Evolutionary conservation across 179 eudicot genomes (phyloP).

Genomic region (Camellia oleifera): DNA sequence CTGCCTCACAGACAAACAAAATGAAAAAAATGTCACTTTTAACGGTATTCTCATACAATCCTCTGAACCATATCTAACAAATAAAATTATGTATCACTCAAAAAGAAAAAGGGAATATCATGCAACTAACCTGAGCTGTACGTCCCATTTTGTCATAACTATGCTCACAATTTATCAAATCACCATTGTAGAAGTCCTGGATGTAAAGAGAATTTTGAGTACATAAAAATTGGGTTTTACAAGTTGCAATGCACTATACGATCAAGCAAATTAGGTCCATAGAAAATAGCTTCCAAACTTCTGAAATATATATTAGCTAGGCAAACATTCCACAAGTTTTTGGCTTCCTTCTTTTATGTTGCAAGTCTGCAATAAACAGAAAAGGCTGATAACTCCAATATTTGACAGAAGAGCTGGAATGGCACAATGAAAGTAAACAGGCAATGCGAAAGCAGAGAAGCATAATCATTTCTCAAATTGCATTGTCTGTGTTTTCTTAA

Average conservation of each 20-base stretch:
- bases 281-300: too few relatives aligned
- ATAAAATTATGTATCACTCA: background rate
- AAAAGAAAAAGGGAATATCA: background rate
- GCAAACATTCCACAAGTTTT: too few relatives aligned
- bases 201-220: constrained; percentile 10
- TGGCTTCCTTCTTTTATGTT: too few relatives aligned
- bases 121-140: constrained; percentile 71
- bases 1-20: background rate
- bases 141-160: constrained; percentile 86
- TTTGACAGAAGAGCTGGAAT: too few relatives aligned
- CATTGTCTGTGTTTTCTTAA: too few relatives aligned
- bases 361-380: too few relatives aligned
- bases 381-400: too few relatives aligned
- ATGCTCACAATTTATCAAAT: constrained; percentile 70
- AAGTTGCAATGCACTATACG: background rate
- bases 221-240: background rate
- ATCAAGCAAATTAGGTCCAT: background rate
- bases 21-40: background rate
- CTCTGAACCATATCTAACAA: background rate
- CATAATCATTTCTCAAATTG: too few relatives aligned
- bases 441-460: too few relatives aligned
- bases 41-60: constrained; percentile 1
- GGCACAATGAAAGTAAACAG: too few relatives aligned
- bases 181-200: constrained; percentile 76
- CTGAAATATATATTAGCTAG: too few relatives aligned